Conservation (phyloP, 176 grass and related monocot genomes). For the Tuctoria greenei region DNA sequence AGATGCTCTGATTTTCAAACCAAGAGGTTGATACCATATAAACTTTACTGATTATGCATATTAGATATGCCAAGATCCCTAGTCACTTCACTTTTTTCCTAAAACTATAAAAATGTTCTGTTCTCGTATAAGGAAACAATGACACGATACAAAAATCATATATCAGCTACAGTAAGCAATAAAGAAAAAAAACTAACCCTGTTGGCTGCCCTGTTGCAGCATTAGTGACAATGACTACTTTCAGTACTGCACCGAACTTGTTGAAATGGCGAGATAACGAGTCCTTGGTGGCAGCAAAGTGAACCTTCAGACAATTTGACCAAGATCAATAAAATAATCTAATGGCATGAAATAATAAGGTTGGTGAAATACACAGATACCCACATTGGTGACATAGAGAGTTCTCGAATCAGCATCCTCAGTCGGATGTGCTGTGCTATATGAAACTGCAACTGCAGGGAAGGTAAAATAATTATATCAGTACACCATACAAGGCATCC, state of each 20-base stretch:
- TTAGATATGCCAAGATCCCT: slow-evolving; percentile 14
- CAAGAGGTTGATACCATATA: background rate
- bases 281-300: slow-evolving; percentile 95
- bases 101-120: background rate
- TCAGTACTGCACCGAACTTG: slow-evolving; percentile 89
- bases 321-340: slow-evolving; percentile 34
- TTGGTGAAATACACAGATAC: slow-evolving; percentile 39
- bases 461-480: slow-evolving; percentile 35
- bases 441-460: slow-evolving; percentile 60
- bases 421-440: slow-evolving; percentile 55
- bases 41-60: background rate
- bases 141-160: background rate
- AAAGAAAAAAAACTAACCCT: slow-evolving; percentile 49
- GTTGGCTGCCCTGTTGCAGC: slow-evolving; percentile 87
- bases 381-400: slow-evolving; percentile 84
- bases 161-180: background rate
- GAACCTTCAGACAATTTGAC: slow-evolving; percentile 65
- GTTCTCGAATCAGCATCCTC: slow-evolving; percentile 86
- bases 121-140: background rate
- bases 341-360: background rate
- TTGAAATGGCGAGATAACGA: slow-evolving; percentile 92
- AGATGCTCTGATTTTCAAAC: slow-evolving; percentile 4
- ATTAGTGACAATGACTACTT: slow-evolving; percentile 89
- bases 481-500: background rate
- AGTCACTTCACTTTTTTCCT: background rate